Evolutionary conservation across 768 basidiomycete species (phyloP), one percentile per base, ranked within the genome.

Genomic region (Sporobolomyces phaffii): DNA sequence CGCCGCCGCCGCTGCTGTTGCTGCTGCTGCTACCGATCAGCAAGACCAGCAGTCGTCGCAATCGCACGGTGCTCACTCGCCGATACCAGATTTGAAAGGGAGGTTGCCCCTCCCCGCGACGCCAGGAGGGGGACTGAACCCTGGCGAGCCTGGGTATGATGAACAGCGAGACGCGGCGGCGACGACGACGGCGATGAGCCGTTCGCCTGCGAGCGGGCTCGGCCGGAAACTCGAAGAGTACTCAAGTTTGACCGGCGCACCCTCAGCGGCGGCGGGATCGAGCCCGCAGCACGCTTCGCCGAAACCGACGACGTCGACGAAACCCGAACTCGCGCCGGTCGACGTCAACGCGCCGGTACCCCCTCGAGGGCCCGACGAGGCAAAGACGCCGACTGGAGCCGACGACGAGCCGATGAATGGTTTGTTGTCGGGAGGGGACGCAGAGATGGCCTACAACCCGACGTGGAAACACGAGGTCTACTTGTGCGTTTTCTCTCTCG

Each of bases 401-500:
- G 44, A 36, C 9, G 18, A 28, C 13, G 56, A 62, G 41, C 44
- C 44, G 31, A 31, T 8, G 29, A 15, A 50, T 29, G 53, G 57
- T 17, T 53, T 49, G 47, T 15, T 74, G 54, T 15, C 65, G 51
- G 31, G 6, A 14, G 57, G 38, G 20, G 68, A 63, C 52, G 62
- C 47, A 10, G 38, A 52, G 17, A 62, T 68, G 66, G 66, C 74
- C 9, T 69, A 90, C 75, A 97, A 91, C 80, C 94, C 96, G 15
- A 87, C 93, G 26, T 99, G 96, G 96, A 99, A 99, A 80, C 94
- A 98, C 77, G 89, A 98, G 77, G 96, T 98, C 38, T 87, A 90
- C 48, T 99, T 99, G 94, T 97, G 78, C 79, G 93, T 83, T 38
- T 24, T 24, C 44, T 34, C 22, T 53, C n/a, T 40, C 43, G 26